Evolutionary conservation across 768 basidiomycete genomes (phyloP).

Genomic region (Phylloporus arenicola): DNA sequence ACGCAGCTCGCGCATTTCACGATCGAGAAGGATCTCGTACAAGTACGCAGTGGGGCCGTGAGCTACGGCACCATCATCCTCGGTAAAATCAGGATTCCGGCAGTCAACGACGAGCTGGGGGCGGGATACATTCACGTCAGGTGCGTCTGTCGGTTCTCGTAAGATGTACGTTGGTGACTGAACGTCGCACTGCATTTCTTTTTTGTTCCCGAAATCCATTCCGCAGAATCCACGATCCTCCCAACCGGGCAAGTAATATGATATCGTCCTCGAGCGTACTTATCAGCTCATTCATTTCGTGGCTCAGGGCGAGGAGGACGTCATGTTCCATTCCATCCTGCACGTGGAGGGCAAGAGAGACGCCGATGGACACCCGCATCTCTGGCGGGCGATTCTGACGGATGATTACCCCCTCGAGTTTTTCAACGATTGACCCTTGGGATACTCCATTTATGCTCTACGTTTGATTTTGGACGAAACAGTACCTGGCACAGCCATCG

Average conservation of each 20-base stretch:
- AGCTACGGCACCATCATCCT: conserved; percentile 69
- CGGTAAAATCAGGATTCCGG: conserved; percentile 71
- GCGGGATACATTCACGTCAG: conserved; percentile 68
- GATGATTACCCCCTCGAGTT: conserved; percentile 45
- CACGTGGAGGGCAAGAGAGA: conserved; percentile 51
- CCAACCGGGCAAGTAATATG: conserved; percentile 53
- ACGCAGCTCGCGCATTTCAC: conserved; percentile 47
- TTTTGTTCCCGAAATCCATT: conserved; percentile 6
- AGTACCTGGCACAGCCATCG: conserved; percentile 8
- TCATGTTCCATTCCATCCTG: conserved; percentile 66
- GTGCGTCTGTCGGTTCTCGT: no score
- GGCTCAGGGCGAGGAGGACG: conserved; percentile 55
- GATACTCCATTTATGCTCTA: neutral
- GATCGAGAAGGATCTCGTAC: conserved; percentile 40
- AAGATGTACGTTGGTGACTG: no score
- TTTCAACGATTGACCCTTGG: conserved; percentile 22
- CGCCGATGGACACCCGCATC: conserved; percentile 44
- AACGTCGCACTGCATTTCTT: neutral
- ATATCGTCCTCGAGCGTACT: neutral
- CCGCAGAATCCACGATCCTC: conserved; percentile 68
- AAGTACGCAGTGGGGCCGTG: conserved; percentile 49
- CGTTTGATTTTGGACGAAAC: conserved; percentile 11
- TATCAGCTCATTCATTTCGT: neutral
- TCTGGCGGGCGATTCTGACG: conserved; percentile 63
- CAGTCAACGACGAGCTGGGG: conserved; percentile 54